Base-by-base conservation (phyloP, 2,329 filamentous ascomycete genomes). In the Trichophaea hybrida region DNA sequence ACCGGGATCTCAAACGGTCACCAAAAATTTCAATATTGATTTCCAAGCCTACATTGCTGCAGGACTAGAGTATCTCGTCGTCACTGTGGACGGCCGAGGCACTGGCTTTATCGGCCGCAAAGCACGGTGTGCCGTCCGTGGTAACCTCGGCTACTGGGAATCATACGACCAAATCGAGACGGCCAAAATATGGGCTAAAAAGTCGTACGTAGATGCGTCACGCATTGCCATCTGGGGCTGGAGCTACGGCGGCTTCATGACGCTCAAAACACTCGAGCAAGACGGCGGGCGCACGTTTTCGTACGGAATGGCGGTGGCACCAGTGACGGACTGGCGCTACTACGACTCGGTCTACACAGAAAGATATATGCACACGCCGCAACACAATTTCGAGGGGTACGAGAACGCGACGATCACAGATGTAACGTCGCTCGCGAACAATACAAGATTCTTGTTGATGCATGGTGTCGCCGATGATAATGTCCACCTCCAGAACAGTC, bases 381-480 rank as follows among this genome's bases (percentile, higher is more conserved):
- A 94, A 70, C 77, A 86, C 69, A 98, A 98, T 70, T 73, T 75
- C 0, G 74, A 70, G 0, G 93, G 93, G 10, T 98, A 97, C 74
- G 77, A 82, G 46, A 82, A 80, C 64, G 81, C 86, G 4, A 81
- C 81, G 56, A 82, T 98, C 69, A 79, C 71, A 61, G 87, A 98
- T 69, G 84, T 83, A 63, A 76, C 79, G 0, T 85, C 88, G 0
- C 77, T 98, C 5, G 75, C 78, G 3, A 73, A 82, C 65, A 94
- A 85, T 70, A 86, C 90, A 62, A 83, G 91, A 35, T 98, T 97
- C 75, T 76, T 98, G 43, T 72, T 98, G 68, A 96, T 97, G 87
- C 93, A 98, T 70, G 93, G 93, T 66, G 81, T 89, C n/a, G 86
- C 86, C 6, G 93, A 98, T 69, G 93, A 98, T 73, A 98, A 98